Conservation (phyloP, 768 basidiomycete genomes). For the Amanita inopinata region DNA sequence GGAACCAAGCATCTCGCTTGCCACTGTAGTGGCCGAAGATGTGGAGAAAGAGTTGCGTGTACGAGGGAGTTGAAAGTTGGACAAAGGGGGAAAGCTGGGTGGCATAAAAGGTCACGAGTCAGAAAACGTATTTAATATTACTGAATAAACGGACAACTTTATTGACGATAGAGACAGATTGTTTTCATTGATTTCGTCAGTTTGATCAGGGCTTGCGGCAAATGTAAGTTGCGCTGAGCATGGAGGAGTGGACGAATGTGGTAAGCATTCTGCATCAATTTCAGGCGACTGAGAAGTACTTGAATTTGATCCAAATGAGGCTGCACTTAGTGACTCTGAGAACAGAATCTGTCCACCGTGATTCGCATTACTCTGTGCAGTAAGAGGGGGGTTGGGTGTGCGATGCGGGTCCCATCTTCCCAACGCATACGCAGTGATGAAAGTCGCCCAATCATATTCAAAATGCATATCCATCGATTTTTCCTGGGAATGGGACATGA, state of each 20-base stretch:
- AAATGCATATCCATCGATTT: constrained; percentile 11
- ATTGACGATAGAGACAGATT: constrained; percentile 9
- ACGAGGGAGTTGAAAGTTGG: constrained; percentile 22
- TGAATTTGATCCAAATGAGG: neutral
- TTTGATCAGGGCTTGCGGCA: constrained; percentile 5
- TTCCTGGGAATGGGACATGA: neutral
- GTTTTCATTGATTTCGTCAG: neutral
- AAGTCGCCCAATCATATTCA: constrained; percentile 61
- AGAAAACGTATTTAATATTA: neutral
- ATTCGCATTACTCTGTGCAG: constrained; percentile 12
- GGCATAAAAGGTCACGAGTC: neutral
- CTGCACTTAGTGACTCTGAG: constrained; percentile 17
- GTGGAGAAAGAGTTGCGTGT: constrained; percentile 25
- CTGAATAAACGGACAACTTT: constrained; percentile 10
- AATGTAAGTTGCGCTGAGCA: neutral
- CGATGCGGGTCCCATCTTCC: constrained; percentile 76
- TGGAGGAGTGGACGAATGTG: neutral
- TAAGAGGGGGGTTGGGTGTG: constrained; percentile 49
- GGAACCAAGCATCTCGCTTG: constrained; percentile 13
- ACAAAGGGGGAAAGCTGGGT: constrained; percentile 14
- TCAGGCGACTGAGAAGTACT: neutral
- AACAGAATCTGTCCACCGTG: constrained; percentile 17
- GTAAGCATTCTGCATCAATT: neutral
- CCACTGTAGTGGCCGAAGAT: constrained; percentile 15
- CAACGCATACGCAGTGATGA: constrained; percentile 64